Base-by-base conservation (phyloP, 495 filamentous ascomycete genomes). In the Mycothermus thermophilus region DNA sequence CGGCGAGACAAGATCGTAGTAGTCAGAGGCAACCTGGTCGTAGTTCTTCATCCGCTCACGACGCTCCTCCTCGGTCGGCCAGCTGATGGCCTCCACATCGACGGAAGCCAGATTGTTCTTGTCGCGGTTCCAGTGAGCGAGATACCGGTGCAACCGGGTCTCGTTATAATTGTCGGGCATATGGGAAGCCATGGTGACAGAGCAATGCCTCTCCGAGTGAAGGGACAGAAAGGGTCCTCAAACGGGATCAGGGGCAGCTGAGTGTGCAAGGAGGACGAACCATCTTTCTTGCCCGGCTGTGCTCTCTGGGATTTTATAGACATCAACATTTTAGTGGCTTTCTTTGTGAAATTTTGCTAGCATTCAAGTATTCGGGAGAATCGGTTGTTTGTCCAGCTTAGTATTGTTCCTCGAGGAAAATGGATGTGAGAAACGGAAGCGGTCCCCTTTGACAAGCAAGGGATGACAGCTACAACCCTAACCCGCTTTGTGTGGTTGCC, bases 51-150 rank as follows among this genome's bases (percentile, higher is more conserved):
- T 15, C 3, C 42, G 32, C 18, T 32, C 28, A 1, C 13, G 23
- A 5, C 42, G 32, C 22, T 44, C 36, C 25, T 35, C 37, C 3
- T 40, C 42, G 15, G 42, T 37, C 8, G 42, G 30, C 32, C 35
- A 40, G 11, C 16, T 35, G 32, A 44, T 27, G 24, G 31, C 36
- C 4, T 27, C 42, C 28, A 24, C 21, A 27, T 44, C 42, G 12
- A 44, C 15, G 10, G 8, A 15, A 10, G 20, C 12, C 14, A 31
- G 11, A 18, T 38, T 28, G 35, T 31, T 15, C 17, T 26, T 19
- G 27, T 34, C 27, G 2, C 41, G 35, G 9, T n/a, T 38, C 21
- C 23, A 43, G 31, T 43, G 31, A 1, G 30, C 15, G 22, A 43
- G 31, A 35, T 38, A 43, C 1, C 27, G 27, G 16, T 30, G 30